These are phyloP conservation scores for Prunus persica DNA, from an alignment of 306 rosid genomes.

Conservation along the genomic window DNA sequence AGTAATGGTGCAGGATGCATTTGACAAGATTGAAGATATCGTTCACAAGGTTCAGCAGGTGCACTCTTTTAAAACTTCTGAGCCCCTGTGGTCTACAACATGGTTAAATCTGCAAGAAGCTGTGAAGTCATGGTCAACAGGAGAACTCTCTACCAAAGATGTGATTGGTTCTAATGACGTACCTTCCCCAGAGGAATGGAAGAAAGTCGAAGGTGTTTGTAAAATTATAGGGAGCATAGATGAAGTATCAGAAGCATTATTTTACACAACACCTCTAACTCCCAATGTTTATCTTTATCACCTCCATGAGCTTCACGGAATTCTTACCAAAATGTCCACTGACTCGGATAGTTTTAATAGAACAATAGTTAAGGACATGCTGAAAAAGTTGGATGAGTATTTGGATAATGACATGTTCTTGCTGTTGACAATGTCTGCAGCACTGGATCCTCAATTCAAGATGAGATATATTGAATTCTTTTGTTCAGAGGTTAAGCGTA, in stretches of 20 bases:
- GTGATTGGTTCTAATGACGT: not conserved
- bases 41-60: not conserved
- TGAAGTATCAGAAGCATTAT: constrained; percentile 14
- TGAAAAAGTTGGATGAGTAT: constrained; percentile 9
- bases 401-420: constrained; percentile 18
- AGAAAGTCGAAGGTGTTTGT: constrained; percentile 2
- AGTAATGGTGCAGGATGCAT: constrained; percentile 6
- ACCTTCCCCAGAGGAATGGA: constrained; percentile 14
- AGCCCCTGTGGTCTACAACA: constrained; percentile 10
- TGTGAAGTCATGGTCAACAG: constrained; percentile 5
- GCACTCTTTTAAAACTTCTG: not conserved
- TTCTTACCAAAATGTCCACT: constrained; percentile 1
- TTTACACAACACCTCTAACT: not conserved
- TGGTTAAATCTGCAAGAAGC: not conserved
- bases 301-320: not conserved
- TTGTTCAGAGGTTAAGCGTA: not conserved
- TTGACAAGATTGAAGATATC: constrained; percentile 7
- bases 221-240: constrained; percentile 8
- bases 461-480: constrained; percentile 12
- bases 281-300: constrained; percentile 15
- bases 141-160: constrained; percentile 8
- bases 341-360: constrained; percentile 1
- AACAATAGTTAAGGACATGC: not conserved
- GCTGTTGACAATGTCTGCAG: constrained; percentile 19
- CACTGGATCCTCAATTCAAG: constrained; percentile 21